phyloP scores from a whole-genome alignment of 2,329 filamentous ascomycete species.

The Beauveria varroae region DNA sequence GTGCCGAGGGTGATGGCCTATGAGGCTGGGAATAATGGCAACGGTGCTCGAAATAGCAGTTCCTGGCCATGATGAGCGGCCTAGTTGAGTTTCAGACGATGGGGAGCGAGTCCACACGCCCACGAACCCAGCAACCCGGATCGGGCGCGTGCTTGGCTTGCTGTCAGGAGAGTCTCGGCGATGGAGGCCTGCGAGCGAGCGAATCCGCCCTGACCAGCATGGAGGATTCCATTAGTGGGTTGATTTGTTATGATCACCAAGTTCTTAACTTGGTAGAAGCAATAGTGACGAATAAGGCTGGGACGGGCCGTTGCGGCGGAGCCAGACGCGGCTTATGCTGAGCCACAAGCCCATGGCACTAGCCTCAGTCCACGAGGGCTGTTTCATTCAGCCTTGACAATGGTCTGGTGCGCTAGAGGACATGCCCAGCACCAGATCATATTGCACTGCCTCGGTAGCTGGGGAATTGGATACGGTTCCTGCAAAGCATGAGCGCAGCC shows the following conservation, averaged over 20 bases:
- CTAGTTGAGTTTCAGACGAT: not conserved
- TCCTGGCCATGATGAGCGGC: not conserved
- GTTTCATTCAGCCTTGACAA: not conserved
- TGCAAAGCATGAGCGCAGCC: not conserved
- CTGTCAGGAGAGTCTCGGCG: not conserved
- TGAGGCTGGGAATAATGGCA: not conserved
- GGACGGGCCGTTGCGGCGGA: conserved; percentile 8
- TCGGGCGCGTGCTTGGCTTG: conserved; percentile 3
- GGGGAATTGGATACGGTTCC: not conserved
- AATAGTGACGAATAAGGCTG: not conserved
- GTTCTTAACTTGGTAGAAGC: not conserved
- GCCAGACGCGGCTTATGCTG: not conserved
- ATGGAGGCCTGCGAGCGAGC: conserved; percentile 3
- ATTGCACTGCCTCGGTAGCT: conserved; percentile 1
- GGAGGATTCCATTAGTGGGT: not conserved
- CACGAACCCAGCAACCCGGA: conserved; percentile 8
- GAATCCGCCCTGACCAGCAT: too few species aligned
- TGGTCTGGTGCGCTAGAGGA: not conserved
- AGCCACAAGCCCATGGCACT: conserved; percentile 1
- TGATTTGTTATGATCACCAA: not conserved
- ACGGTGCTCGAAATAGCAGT: not conserved
- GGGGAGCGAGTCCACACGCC: not conserved
- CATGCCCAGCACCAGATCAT: not conserved
- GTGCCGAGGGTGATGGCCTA: not conserved
- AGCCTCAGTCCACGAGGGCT: not conserved